Evolutionary conservation across 2,329 filamentous ascomycete species (phyloP).

Genomic region (Capronia americana): DNA sequence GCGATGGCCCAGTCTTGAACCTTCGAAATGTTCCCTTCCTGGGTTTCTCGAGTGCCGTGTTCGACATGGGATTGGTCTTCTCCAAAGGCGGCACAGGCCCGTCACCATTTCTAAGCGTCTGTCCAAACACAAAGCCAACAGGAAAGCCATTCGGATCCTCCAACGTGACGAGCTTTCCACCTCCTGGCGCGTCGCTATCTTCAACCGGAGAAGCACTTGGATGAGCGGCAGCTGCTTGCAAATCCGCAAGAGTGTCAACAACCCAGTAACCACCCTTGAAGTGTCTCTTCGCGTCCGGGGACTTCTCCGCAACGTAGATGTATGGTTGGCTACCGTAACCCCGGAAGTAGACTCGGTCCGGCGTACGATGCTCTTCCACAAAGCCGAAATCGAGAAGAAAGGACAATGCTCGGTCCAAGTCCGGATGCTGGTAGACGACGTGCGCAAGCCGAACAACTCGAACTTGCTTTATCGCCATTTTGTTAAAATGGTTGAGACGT

Average conservation of each 20-base stretch:
- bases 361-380: slow-evolving; percentile 42
- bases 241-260: slow-evolving; percentile 28
- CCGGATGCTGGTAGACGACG: slow-evolving; percentile 44
- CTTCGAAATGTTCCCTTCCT: slow-evolving; percentile 48
- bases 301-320: slow-evolving; percentile 54
- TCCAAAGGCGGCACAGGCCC: slow-evolving; percentile 12
- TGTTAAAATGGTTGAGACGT: not conserved
- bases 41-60: slow-evolving; percentile 46
- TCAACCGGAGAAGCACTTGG: slow-evolving; percentile 25
- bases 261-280: slow-evolving; percentile 32
- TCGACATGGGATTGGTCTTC: slow-evolving; percentile 41
- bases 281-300: slow-evolving; percentile 29
- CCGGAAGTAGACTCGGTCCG: slow-evolving; percentile 62
- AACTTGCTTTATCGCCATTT: slow-evolving; percentile 32
- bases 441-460: slow-evolving; percentile 42
- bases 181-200: slow-evolving; percentile 34
- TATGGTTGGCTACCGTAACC: slow-evolving; percentile 68
- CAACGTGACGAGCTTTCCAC: slow-evolving; percentile 36
- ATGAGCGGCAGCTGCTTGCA: slow-evolving; percentile 27
- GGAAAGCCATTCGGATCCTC: slow-evolving; percentile 37
- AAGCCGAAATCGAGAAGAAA: slow-evolving; percentile 47
- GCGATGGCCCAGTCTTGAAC: slow-evolving; percentile 54
- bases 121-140: slow-evolving; percentile 37
- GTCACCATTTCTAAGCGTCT: slow-evolving; percentile 27
- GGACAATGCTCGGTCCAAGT: slow-evolving; percentile 39